phyloP scores from a whole-genome alignment of 163 green algal species.

The Scenedesmus sp. region DNA sequence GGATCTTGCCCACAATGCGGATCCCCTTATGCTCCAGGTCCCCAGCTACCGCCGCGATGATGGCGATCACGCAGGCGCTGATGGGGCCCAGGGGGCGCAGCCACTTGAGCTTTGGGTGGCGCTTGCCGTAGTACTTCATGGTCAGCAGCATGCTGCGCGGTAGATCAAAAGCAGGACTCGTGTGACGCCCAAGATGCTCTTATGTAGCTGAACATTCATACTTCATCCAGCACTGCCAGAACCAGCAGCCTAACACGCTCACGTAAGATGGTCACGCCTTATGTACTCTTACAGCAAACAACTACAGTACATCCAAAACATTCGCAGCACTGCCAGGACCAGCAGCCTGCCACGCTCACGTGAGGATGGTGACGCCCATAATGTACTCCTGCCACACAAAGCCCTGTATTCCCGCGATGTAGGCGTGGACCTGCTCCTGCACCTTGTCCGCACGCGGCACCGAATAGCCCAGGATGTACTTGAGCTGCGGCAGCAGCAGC shows the following conservation, averaged over 20 bases:
- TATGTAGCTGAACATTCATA: no score
- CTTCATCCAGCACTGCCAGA: no score
- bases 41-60: conserved; percentile 26
- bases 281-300: conserved; percentile 54
- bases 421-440: conserved; percentile 48
- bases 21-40: conserved; percentile 61
- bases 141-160: conserved; percentile 27
- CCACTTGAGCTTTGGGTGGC: conserved; percentile 49
- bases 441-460: conserved; percentile 58
- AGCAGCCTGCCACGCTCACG: neutral
- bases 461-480: conserved; percentile 73
- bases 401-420: conserved; percentile 48
- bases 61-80: conserved; percentile 70
- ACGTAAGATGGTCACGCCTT: conserved; percentile 19
- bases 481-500: conserved; percentile 60
- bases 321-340: no score
- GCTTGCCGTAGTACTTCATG: conserved; percentile 46
- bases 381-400: conserved; percentile 64
- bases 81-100: conserved; percentile 77
- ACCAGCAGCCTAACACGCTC: no score
- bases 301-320: neutral
- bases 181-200: neutral
- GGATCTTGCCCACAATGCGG: conserved; percentile 50
- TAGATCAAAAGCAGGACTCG: neutral
- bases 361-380: conserved; percentile 51